Conservation (phyloP, 2,329 filamentous ascomycete genomes). For the Fusarium sp. region DNA sequence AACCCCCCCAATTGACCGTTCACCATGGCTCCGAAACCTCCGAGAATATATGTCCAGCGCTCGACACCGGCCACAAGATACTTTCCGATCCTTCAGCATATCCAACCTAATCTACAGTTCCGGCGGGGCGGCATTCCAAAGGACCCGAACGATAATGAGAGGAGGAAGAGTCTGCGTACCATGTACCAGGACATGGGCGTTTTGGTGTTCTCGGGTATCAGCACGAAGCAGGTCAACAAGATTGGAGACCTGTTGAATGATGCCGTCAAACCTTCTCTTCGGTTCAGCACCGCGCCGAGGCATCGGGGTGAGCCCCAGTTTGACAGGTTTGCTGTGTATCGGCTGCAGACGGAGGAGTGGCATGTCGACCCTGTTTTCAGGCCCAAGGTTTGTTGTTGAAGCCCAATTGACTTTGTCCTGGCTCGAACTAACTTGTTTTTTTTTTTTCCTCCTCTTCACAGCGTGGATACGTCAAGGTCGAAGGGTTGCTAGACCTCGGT, state of each 20-base stretch:
- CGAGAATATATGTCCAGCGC: background rate
- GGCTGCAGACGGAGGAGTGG: conserved; percentile 17
- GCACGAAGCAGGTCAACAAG: conserved; percentile 23
- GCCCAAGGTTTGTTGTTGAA: conserved; percentile 7
- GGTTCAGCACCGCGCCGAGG: background rate
- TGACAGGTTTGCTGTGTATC: conserved; percentile 19
- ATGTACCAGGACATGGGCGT: conserved; percentile 49
- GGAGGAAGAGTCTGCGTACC: background rate
- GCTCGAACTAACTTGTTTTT: background rate
- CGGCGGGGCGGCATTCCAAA: background rate
- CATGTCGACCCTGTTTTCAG: background rate
- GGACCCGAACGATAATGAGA: background rate
- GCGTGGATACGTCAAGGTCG: background rate
- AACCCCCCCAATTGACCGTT: background rate
- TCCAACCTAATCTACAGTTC: conserved; percentile 32
- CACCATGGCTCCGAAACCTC: background rate
- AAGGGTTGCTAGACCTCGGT: background rate
- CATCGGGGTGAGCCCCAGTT: background rate
- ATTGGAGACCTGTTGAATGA: conserved; percentile 39
- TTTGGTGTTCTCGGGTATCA: conserved; percentile 44
- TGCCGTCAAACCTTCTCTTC: conserved; percentile 11
- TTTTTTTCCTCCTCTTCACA: background rate
- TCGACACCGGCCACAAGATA: conserved; percentile 19
- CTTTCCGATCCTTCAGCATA: conserved; percentile 39
- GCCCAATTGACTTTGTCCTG: background rate